Base-by-base conservation (phyloP, 352 stramenopile genomes). In the Blastocystis hominis region DNA sequence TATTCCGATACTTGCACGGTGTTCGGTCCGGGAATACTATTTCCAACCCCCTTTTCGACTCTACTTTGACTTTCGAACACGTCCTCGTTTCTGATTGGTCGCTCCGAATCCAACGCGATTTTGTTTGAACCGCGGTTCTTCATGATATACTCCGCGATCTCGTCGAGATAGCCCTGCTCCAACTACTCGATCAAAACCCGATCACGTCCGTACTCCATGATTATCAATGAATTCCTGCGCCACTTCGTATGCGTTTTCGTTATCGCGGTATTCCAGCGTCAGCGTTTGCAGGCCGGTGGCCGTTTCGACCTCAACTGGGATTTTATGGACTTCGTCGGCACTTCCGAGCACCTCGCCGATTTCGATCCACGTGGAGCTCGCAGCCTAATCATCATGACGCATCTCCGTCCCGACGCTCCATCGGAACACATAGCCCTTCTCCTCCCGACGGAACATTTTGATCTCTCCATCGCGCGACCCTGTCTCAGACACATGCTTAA, bases 221-320 rank as follows among this genome's bases (percentile, higher is more conserved):
- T 36, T 24, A 34, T 84, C 72, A 46, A 84, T 84, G 72, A 84
- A 84, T 20, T 44, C 13, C 56, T 84, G 72, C 34, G 72, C 72
- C 2, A 53, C 72, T 17, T 84, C 72, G n/a, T 54, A 84, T 4
- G 72, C 46, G 55, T 84, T 84, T n/a, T 84, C 53, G 17, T 47
- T 46, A 9, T 59, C 46, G 3, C 15, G 10, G 46, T 66, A 84
- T n/a, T 64, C 44, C 15, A 84, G 7, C 50, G 30, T 30, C 4
- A 84, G 24, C 5, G 44, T 64, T 30, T 66, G 4, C 13, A 84
- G 17, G 1, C 72, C 72, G 2, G 50, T 54, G 9, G 72, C 46
- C n/a, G 72, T 84, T 34, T 84, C 72, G 10, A 84, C n/a, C 50
- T 84, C 72, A 17, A 84, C 56, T 24, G 72, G 72, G 0, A 84